Evolutionary conservation across 2,329 filamentous ascomycete species (phyloP).

Genomic region (Stemphylium vesicarium): DNA sequence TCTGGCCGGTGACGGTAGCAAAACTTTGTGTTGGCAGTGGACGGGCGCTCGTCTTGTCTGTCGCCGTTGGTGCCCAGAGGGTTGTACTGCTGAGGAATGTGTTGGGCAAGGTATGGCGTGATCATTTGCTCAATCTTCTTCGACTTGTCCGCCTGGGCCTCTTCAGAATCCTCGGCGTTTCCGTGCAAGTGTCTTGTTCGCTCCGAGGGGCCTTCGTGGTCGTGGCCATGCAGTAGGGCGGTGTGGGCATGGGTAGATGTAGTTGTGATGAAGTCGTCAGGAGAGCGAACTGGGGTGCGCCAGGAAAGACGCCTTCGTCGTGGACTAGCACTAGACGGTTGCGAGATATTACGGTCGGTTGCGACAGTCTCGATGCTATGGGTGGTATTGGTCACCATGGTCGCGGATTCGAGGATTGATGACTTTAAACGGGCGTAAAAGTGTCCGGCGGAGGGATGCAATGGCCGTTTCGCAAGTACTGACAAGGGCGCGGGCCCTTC

Average conservation of each 20-base stretch:
- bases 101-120: slow-evolving; percentile 85
- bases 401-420: slow-evolving; percentile 15
- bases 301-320: slow-evolving; percentile 38
- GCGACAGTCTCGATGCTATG: slow-evolving; percentile 33
- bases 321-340: slow-evolving; percentile 17
- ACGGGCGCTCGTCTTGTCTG: slow-evolving; percentile 34
- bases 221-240: slow-evolving; percentile 46
- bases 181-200: slow-evolving; percentile 41
- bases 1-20: slow-evolving; percentile 96
- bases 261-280: slow-evolving; percentile 17
- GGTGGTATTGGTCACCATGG: slow-evolving; percentile 37
- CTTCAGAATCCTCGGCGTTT: slow-evolving; percentile 31
- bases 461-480: background rate
- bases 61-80: slow-evolving; percentile 66
- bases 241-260: slow-evolving; percentile 38
- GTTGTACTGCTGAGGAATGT: slow-evolving; percentile 89
- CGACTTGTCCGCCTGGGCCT: slow-evolving; percentile 43
- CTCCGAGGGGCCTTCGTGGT: slow-evolving; percentile 42
- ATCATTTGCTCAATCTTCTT: slow-evolving; percentile 79
- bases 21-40: slow-evolving; percentile 79
- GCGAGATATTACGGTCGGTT: slow-evolving; percentile 29
- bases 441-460: background rate
- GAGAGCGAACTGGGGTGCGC: slow-evolving; percentile 30
- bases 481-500: background rate
- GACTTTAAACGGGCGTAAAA: background rate